Base-by-base conservation (phyloP, 192 early-diverging fungal genomes). In the Jimgerdemannia flammicorona region DNA sequence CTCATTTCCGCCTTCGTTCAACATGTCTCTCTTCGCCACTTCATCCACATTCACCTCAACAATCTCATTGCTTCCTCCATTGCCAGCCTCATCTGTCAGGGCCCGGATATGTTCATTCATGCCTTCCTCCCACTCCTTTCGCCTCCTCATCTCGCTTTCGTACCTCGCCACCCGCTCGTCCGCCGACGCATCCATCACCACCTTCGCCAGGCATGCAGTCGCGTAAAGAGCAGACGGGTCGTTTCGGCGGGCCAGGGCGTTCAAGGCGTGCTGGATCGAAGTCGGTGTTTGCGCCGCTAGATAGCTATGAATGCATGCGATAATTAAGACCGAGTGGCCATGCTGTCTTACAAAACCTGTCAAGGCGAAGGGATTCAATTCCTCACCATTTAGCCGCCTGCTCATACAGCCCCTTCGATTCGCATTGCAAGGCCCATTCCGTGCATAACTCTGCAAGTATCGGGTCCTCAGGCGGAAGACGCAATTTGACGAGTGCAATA, bases 401-500 rank as follows among this genome's bases (percentile, higher is more conserved):
- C 29, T 73, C 72, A 66, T 40, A 73, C 11, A 59, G 49, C 49
- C 49, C 49, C 49, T 14, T 59, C 49, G 49, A 59, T 59, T 59
- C 49, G 49, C 49, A 59, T 59, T 59, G 49, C 49, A 59, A 20
- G 10, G 78, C 81, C 78, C 78, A 82, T 29, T 73, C 80, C 8
- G 65, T 43, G 69, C 70, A 80, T 39, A 82, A 64, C 18, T 70
- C 71, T 4, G 40, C 44, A 44, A 82, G 20, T 20, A 79, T 49
- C 29, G 78, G 66, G 54, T 82, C 78, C 7, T 80, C 41, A 7
- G 63, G 43, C n/a, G 71, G 69, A 44, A 82, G 64, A 9, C 81
- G 74, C 40, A 72, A 11, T 11, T 80, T 82, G 11, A 78, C 81
- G 42, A 82, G 40, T 44, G 72, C 68, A 39, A 82, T 79, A 3